Evolutionary conservation across 345 rosid species (phyloP), one percentile per base, ranked within the genome.

Genomic region (Eucalyptus sp.): DNA sequence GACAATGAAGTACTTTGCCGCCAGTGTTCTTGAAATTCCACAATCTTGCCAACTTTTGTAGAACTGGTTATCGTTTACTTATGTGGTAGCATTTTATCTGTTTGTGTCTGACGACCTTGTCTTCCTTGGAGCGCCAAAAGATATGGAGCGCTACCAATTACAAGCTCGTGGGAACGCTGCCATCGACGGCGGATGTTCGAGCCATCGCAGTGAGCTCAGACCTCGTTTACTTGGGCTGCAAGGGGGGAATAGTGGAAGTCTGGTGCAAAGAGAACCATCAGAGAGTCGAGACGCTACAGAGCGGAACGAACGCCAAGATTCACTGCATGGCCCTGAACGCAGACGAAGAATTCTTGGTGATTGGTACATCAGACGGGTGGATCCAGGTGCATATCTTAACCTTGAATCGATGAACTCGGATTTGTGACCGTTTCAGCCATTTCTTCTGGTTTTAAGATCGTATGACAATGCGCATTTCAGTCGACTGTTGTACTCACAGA

Each of bases 301-400:
- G 92, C 20, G 91, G 92, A 46, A 91, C 93, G 14, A 93, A 51
- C 24, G 88, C 91, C 80, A 95, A 89, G 89, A 89, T 95, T 51
- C 85, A 91, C 81, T 91, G 92, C 91, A 90, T 95, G 95, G 94
- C 93, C 58, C 87, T 95, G n/a, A 94, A 93, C 83, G 91, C 62
- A 5, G 92, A 88, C 18, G 96, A 95, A 89, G 96, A 95, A 85
- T 84, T 93, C 56, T 50, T 96, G 85, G 93, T 94, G 56, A 88
- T 91, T 16, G 97, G 97, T 88, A 95, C 97, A 56, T 92, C 96
- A 8, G 96, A 95, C 68, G 96, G 97, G 54, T 86, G 89, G 88
- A 93, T 95, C 62, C 96, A 96, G 97, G 97, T 94, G 89, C 88
- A 27, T 8, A 4, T 8, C 48, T 50, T 27, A 56, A 31, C 76